Percentiles rank a stretch among this genome's conserved stretches.
phyloP scores from a whole-genome alignment of 768 basidiomycete genomes.

The Pleurotus platypus region DNA sequence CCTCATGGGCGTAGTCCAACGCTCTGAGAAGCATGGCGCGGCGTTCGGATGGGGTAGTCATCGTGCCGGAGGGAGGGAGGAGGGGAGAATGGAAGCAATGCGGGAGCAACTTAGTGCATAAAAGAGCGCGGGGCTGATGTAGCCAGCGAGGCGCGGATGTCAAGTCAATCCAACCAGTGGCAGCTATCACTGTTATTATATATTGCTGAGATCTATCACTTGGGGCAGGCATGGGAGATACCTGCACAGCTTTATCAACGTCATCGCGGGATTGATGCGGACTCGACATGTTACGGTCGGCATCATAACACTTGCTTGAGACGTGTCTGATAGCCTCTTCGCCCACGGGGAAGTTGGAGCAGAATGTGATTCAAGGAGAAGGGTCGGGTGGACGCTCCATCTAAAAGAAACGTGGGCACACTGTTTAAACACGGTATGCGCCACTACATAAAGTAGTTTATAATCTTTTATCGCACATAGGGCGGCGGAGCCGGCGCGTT shows the following conservation, averaged over 20 bases:
- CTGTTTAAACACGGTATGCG: no score
- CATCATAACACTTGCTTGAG: not conserved
- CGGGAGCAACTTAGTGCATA: not conserved
- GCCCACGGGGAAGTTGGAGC: no score
- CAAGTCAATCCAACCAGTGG: no score
- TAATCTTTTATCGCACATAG: no score
- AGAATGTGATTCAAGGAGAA: no score
- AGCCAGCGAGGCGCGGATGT: no score
- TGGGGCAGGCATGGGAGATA: not conserved
- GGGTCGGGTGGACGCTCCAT: no score
- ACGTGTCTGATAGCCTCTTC: not conserved
- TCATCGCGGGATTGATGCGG: not conserved
- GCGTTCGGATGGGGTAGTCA: not conserved
- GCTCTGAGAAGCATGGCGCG: constrained; percentile 4
- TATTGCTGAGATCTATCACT: not conserved
- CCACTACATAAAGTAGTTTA: no score
- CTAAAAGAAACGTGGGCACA: no score
- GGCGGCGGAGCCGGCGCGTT: not conserved
- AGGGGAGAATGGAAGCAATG: not conserved
- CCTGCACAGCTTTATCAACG: no score
- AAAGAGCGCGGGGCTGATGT: no score
- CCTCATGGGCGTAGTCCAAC: constrained; percentile 5
- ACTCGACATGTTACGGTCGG: not conserved
- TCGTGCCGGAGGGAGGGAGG: not conserved
- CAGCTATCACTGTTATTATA: not conserved